Base-by-base conservation (phyloP, 2,329 filamentous ascomycete species). In the Talaromyces funiculosus region DNA sequence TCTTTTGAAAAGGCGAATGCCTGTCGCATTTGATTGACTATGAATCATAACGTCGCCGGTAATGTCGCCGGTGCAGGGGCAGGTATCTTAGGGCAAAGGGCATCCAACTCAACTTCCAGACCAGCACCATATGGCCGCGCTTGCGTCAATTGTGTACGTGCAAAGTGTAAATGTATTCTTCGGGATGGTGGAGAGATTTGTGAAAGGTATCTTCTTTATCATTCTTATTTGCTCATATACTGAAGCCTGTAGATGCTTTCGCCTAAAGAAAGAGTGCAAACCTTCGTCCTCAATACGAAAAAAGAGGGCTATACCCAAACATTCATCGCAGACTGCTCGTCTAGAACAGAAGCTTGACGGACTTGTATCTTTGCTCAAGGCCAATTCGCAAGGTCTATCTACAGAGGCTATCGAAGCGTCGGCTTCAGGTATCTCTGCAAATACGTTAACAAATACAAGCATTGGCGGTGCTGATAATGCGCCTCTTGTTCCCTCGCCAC, bases 261-360 rank as follows among this genome's bases (percentile, higher is more conserved):
- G 78, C 4, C 64, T 80, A 1, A 71, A 73, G n/a, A 77, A 75
- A 63, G 65, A 73, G 33, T 80, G 78, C 62, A 67, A 69, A 4
- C 75, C 76, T 5, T 70, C 75, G 10, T 61, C 66, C 22, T 67
- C 73, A 26, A 64, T 72, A 8, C 71, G 76, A 37, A 72, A 69
- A 45, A 71, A 67, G 14, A 62, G 57, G 1, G 45, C 57, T 3
- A 65, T 62, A 12, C 47, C 57, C 2, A 59, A 59, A 2, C 61
- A 57, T 9, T 33, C 60, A 3, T 60, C 67, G 3, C 69, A 64
- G 29, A 64, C 64, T 22, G 64, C 65, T 14, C 65, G 65, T 8
- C 57, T 72, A 1, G 70, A 72, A 53, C 64, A 64, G 53, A 68
- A 69, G 57, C 61, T 72, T 4, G 68, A 72, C 40, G 64, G 61